Base-by-base conservation (phyloP, 257 asterid genomes). In the Leonotis leonurus region DNA sequence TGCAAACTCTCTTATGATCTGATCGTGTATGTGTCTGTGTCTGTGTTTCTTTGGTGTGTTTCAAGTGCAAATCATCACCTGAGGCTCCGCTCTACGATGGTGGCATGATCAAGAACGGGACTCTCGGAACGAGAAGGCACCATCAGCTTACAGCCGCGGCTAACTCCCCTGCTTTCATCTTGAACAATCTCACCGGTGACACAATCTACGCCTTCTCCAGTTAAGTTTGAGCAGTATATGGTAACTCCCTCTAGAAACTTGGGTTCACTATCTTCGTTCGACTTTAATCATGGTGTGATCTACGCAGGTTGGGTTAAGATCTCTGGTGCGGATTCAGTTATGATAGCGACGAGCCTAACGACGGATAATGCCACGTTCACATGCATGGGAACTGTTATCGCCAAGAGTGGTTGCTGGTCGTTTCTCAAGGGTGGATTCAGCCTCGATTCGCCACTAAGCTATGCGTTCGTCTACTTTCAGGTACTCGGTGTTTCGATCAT, bases 381-480 rank as follows among this genome's bases (percentile, higher is more conserved):
- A 6, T 71, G 85, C 62, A 55, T 81, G 46, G 89, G 93, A 5
- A 85, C 60, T 33, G 87, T 80, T 22, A 51, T 60, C 6, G 83
- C 86, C 16, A 74, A 50, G 70, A 65, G 44, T 2, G 76, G 77
- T 16, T 86, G 95, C 57, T 83, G 90, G 90, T 83, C 90, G 11
- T 86, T 86, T 59, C 86, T 86, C 26, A 83, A 85, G 56, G 88
- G 88, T 16, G 90, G 95, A 54, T 83, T 85, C 27, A 48, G 59
- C 29, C 68, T 78, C 58, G 67, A 74, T 35, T 79, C 76, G 3
- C 73, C 83, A 41, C 41, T 75, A 37, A 56, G 26, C 62, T 50
- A 35, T 10, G 74, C 74, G 54, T 30, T 54, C 45, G 52, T 85
- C 25, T 62, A 41, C 56, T 73, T 86, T 25, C 75, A 79, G 80